These are phyloP conservation scores for Antarctomyces pellizariae DNA, from an alignment of 495 filamentous ascomycete species.

Conservation along the genomic window DNA sequence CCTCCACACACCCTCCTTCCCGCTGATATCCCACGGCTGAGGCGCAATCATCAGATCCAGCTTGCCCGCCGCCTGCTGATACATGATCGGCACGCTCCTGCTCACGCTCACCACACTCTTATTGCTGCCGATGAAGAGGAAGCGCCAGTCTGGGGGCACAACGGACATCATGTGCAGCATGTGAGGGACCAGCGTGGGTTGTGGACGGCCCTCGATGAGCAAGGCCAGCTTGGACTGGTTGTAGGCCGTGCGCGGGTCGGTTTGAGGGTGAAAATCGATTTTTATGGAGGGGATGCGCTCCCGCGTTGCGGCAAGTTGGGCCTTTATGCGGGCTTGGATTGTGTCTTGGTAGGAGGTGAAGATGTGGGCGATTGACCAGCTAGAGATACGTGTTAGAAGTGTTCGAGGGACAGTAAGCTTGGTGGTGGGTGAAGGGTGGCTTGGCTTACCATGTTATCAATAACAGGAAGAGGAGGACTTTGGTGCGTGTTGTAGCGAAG, in stretches of 20 bases:
- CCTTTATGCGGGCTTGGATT: slow-evolving; percentile 14
- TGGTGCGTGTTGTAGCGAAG: too few relatives aligned
- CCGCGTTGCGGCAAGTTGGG: slow-evolving; percentile 15
- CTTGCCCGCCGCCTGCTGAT: slow-evolving; percentile 21
- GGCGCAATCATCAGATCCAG: slow-evolving; percentile 22
- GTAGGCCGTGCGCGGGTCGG: slow-evolving; percentile 17
- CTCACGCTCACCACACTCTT: slow-evolving; percentile 18
- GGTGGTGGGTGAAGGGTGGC: too few relatives aligned
- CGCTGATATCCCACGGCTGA: slow-evolving; percentile 16
- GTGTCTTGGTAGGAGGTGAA: slow-evolving; percentile 18
- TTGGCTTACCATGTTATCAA: too few relatives aligned
- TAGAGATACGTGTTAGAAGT: too few relatives aligned
- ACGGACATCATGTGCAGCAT: slow-evolving; percentile 26
- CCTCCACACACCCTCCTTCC: slow-evolving; percentile 20
- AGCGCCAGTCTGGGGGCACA: slow-evolving; percentile 26
- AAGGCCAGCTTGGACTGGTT: slow-evolving; percentile 24
- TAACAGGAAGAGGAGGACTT: too few relatives aligned
- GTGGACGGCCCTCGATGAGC: slow-evolving; percentile 23
- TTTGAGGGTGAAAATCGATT: slow-evolving; percentile 16
- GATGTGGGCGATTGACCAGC: slow-evolving; percentile 19
- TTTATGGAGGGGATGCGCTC: slow-evolving; percentile 19
- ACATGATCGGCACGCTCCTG: slow-evolving; percentile 17
- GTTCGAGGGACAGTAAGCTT: too few relatives aligned
- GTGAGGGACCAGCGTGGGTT: slow-evolving; percentile 20
- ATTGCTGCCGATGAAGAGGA: slow-evolving; percentile 23